Percentiles rank a stretch among this genome's conserved stretches.
Evolutionary conservation across 345 rosid species (phyloP).

Genomic region (Ceriops tagal): DNA sequence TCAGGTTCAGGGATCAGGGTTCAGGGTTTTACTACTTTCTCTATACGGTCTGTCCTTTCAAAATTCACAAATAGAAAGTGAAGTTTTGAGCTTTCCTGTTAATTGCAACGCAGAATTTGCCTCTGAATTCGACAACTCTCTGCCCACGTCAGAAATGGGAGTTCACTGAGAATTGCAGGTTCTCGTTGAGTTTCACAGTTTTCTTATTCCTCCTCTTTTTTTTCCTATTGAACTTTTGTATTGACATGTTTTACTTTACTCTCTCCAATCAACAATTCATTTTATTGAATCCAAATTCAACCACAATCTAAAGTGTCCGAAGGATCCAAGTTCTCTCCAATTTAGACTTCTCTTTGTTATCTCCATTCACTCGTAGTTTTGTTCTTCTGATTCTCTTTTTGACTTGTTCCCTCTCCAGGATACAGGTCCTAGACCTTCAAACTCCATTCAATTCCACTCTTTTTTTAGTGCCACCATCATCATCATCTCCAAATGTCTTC

Average conservation of each 20-base stretch:
- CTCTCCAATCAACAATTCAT: not conserved
- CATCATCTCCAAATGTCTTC: slow-evolving; percentile 46
- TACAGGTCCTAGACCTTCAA: not conserved
- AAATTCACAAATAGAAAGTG: not conserved
- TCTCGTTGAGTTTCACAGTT: not conserved
- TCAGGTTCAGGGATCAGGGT: slow-evolving; percentile 31
- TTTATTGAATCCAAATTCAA: not conserved
- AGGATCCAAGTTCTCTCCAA: no score
- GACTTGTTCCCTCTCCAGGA: no score
- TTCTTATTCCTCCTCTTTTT: not conserved
- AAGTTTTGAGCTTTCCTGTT: slow-evolving; percentile 11
- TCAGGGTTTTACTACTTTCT: slow-evolving; percentile 41
- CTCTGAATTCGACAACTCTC: not conserved
- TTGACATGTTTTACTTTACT: not conserved
- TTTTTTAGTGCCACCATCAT: not conserved
- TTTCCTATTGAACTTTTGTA: not conserved
- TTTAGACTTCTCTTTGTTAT: no score
- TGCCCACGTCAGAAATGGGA: slow-evolving; percentile 6
- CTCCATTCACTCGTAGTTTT: no score
- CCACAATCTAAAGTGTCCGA: not conserved
- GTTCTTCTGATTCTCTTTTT: no score
- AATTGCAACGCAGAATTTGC: slow-evolving; percentile 2
- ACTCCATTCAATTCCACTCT: not conserved
- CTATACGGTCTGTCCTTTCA: not conserved
- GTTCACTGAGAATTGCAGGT: not conserved